Percentiles rank a stretch among this genome's conserved stretches.
Conservation (phyloP, 192 early-diverging fungal species). For the Rhizophagus prolifer region DNA sequence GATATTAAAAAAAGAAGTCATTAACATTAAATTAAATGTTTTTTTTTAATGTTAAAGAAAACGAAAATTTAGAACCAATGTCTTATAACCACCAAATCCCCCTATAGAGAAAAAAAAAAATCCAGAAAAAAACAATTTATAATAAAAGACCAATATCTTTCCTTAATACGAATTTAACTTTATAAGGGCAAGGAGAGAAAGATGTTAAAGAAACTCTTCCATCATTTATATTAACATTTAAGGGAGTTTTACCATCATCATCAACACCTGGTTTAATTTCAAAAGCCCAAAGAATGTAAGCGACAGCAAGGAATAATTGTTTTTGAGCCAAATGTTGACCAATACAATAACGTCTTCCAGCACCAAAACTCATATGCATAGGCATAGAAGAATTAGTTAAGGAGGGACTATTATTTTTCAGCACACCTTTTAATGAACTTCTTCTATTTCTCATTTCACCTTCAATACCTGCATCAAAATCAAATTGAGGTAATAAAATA, state of each 20-base stretch:
- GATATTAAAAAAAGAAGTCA: too few relatives aligned
- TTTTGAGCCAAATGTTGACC: slow-evolving; percentile 31
- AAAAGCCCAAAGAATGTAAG: slow-evolving; percentile 18
- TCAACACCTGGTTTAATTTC: slow-evolving; percentile 5
- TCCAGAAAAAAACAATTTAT: neutral
- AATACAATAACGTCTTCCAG: slow-evolving; percentile 30
- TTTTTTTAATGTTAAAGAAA: too few relatives aligned
- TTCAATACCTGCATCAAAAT: neutral
- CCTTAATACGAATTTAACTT: neutral
- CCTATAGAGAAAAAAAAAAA: too few relatives aligned
- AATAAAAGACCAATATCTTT: neutral
- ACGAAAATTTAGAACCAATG: too few relatives aligned
- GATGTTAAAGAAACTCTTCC: neutral
- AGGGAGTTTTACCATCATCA: neutral
- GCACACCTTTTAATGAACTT: neutral
- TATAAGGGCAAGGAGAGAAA: neutral
- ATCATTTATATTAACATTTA: neutral
- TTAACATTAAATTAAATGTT: too few relatives aligned
- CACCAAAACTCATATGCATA: slow-evolving; percentile 25
- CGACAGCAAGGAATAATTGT: slow-evolving; percentile 5
- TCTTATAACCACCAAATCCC: too few relatives aligned
- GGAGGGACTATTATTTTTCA: neutral
- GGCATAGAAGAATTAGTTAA: neutral
- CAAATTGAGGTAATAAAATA: neutral
- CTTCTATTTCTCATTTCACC: neutral